Evolutionary conservation across 345 rosid genomes (phyloP), one percentile per base, ranked within the genome.

Genomic region (Bruguiera gymnorhiza): DNA sequence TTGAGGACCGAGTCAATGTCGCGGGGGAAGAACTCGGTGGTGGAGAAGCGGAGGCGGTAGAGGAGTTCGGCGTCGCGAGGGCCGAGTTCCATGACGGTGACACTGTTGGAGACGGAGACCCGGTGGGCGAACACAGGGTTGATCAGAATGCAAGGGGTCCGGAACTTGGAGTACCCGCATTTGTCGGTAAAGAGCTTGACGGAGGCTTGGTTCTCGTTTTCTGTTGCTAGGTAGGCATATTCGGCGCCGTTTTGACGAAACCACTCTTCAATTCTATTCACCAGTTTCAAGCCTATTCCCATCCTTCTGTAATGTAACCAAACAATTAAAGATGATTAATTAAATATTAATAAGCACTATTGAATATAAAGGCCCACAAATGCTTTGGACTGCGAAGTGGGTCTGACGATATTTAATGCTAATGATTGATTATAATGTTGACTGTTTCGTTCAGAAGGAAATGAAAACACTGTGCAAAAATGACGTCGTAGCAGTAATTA

Each of bases 71-170:
- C 97, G 69, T 83, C 96, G 64, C 62, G 63, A 2, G 87, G 73
- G 19, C 74, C 2, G 73, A 95, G 87, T 31, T 66, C 31, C 70
- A 90, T 55, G 75, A 95, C 30, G 65, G 86, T 60, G 72, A 88
- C 79, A 21, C 76, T 79, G 70, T 63, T 75, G 3, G 93, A 82
- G 61, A 89, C 78, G 7, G 76, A 31, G 66, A 83, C 66, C 32
- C 88, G 88, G 82, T 92, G 98, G 66, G 96, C 97, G 57, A 82
- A 88, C 9, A 92, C 97, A 6, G 99, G 99, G 81, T 95, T 89
- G 79, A 95, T 97, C 52, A 95, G 80, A 71, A 92, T 74, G 19
- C 87, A 77, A 0, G 98, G 98, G 3, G 98, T 92, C 18, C 99
- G 99, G 90, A 89, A 87, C 78, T 80, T 86, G 60, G 92, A 75